Evolutionary conservation across 768 basidiomycete genomes (phyloP).

Genomic region (Boletellus sp.): DNA sequence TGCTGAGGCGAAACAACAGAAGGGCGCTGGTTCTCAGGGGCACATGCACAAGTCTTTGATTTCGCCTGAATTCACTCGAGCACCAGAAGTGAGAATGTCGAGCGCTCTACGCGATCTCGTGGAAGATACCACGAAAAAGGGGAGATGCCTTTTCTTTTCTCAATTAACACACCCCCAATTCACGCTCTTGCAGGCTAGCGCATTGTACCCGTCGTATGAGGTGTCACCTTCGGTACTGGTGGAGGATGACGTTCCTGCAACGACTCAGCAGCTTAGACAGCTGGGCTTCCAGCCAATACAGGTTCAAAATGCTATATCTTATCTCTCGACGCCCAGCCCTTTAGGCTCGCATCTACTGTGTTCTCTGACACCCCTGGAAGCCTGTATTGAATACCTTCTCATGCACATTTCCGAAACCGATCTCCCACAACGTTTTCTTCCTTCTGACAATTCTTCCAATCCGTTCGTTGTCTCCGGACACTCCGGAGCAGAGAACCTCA

Average conservation of each 20-base stretch:
- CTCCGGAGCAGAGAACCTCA: slow-evolving; percentile 58
- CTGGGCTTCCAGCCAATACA: slow-evolving; percentile 67
- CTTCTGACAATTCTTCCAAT: slow-evolving; percentile 60
- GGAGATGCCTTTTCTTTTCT: slow-evolving; percentile 22
- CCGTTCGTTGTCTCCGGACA: slow-evolving; percentile 66
- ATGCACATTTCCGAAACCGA: slow-evolving; percentile 85
- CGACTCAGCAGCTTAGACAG: slow-evolving; percentile 52
- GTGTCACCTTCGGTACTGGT: slow-evolving; percentile 34
- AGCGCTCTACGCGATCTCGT: slow-evolving; percentile 69
- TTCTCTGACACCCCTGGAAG: slow-evolving; percentile 62
- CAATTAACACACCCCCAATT: neutral
- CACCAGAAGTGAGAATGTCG: slow-evolving; percentile 84
- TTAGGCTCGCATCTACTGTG: slow-evolving; percentile 60
- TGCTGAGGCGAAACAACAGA: slow-evolving; percentile 43
- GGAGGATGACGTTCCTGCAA: slow-evolving; percentile 38
- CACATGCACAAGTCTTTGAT: slow-evolving; percentile 15
- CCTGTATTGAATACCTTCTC: slow-evolving; percentile 80
- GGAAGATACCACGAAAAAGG: slow-evolving; percentile 78
- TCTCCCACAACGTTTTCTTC: slow-evolving; percentile 69
- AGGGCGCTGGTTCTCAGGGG: slow-evolving; percentile 6
- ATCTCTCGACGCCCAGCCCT: slow-evolving; percentile 53
- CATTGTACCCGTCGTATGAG: slow-evolving; percentile 45
- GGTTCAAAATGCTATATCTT: slow-evolving; percentile 48
- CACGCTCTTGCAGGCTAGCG: slow-evolving; percentile 40
- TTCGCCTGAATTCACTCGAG: slow-evolving; percentile 41